phyloP scores from a whole-genome alignment of 1,284 basidiomycete genomes.

The Trichosporon asahii region DNA sequence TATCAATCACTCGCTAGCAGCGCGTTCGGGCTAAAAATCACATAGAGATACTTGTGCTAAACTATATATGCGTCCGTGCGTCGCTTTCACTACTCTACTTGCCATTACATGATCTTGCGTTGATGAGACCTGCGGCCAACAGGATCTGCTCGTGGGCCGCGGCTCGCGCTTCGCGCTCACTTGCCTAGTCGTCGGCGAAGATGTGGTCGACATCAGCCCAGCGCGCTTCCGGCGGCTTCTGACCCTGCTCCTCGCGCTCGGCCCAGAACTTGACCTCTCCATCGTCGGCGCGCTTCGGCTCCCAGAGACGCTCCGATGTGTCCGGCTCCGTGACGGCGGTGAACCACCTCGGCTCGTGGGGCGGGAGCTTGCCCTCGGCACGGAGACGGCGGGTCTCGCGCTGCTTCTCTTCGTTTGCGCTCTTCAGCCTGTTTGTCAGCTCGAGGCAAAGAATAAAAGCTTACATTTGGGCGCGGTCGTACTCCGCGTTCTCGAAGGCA shows the following conservation, averaged over 20 bases:
- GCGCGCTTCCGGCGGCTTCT: conserved; percentile 39
- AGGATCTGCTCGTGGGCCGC: no score
- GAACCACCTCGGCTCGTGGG: conserved; percentile 84
- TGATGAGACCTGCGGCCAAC: no score
- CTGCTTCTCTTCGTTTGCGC: conserved; percentile 82
- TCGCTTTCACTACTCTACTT: background rate
- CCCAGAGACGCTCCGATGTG: conserved; percentile 81
- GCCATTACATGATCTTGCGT: no score
- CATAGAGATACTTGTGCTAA: background rate
- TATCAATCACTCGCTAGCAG: no score
- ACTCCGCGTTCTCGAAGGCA: conserved; percentile 90
- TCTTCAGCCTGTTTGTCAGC: conserved; percentile 59
- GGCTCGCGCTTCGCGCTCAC: background rate
- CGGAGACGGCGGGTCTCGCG: conserved; percentile 69
- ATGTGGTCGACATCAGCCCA: conserved; percentile 76
- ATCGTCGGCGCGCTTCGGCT: conserved; percentile 59
- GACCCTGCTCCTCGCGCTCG: conserved; percentile 68
- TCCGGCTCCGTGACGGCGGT: conserved; percentile 70
- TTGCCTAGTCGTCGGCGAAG: conserved; percentile 61
- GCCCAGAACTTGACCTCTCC: conserved; percentile 74
- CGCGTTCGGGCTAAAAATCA: background rate
- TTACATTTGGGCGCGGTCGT: conserved; percentile 74
- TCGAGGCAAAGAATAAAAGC: background rate
- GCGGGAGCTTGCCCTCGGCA: conserved; percentile 68
- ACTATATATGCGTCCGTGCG: background rate